Evolutionary conservation across 2,329 filamentous ascomycete species (phyloP).

Genomic region (Moelleriella libera): DNA sequence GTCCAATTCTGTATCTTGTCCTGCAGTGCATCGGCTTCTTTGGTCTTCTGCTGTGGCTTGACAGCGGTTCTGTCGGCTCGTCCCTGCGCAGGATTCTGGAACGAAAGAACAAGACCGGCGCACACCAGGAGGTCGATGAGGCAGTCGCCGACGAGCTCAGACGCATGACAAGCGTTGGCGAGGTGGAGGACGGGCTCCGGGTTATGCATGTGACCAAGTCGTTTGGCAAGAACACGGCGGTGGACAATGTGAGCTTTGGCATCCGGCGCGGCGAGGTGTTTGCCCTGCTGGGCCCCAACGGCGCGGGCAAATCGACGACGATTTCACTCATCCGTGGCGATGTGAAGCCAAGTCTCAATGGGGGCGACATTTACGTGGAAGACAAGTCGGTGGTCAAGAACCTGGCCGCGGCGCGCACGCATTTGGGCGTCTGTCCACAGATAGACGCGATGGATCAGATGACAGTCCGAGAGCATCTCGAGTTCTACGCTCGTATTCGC

Average conservation of each 20-base stretch:
- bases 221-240: constrained; percentile 62
- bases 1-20: constrained; percentile 71
- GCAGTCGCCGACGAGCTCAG: constrained; percentile 52
- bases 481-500: constrained; percentile 75
- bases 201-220: constrained; percentile 69
- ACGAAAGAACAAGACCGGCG: constrained; percentile 13
- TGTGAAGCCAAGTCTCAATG: constrained; percentile 52
- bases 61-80: constrained; percentile 55
- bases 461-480: constrained; percentile 76
- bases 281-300: constrained; percentile 78
- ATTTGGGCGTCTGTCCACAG: constrained; percentile 85
- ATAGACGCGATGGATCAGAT: constrained; percentile 81
- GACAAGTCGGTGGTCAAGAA: constrained; percentile 59
- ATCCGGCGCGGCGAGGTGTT: constrained; percentile 73
- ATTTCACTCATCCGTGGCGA: constrained; percentile 88
- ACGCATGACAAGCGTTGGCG: constrained; percentile 34
- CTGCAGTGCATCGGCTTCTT: constrained; percentile 62
- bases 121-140: constrained; percentile 28
- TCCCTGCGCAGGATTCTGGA: constrained; percentile 28
- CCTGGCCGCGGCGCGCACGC: constrained; percentile 56
- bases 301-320: constrained; percentile 81
- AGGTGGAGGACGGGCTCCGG: constrained; percentile 50
- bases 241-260: constrained; percentile 80
- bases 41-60: constrained; percentile 60
- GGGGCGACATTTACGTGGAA: constrained; percentile 74